phyloP scores from a whole-genome alignment of 2,329 filamentous ascomycete genomes.

The Pseudonectria buxi region DNA sequence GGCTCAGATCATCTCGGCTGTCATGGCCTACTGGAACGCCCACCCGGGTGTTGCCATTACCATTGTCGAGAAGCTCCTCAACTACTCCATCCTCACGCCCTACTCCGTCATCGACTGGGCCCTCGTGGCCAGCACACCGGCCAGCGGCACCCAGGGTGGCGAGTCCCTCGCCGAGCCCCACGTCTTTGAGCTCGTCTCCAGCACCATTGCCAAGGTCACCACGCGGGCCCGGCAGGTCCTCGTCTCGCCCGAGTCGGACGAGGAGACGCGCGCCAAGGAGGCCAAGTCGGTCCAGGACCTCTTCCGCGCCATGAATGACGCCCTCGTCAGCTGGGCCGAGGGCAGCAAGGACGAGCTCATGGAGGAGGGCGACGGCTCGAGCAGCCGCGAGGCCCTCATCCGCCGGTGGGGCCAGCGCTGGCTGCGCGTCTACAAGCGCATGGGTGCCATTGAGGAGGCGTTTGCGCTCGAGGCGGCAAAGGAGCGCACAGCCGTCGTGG shows the following conservation, averaged over 20 bases:
- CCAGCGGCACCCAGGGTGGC: conserved; percentile 46
- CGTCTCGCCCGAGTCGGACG: conserved; percentile 51
- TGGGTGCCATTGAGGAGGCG: conserved; percentile 79
- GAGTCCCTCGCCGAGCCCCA: conserved; percentile 65
- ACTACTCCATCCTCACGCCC: conserved; percentile 90
- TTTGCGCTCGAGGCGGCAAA: conserved; percentile 37
- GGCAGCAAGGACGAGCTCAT: conserved; percentile 70
- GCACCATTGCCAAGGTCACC: conserved; percentile 85
- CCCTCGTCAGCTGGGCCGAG: conserved; percentile 62
- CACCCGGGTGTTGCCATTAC: conserved; percentile 88
- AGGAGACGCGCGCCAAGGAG: conserved; percentile 64
- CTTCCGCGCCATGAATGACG: conserved; percentile 75
- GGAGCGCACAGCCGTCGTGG: conserved; percentile 15
- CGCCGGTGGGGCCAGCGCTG: conserved; percentile 78
- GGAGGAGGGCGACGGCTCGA: conserved; percentile 56
- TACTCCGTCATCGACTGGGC: conserved; percentile 86
- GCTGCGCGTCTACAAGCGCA: conserved; percentile 76
- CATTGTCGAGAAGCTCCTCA: conserved; percentile 93
- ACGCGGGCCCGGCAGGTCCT: conserved; percentile 78
- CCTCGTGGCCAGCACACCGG: conserved; percentile 52
- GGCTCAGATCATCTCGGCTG: conserved; percentile 81
- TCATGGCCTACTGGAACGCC: conserved; percentile 87
- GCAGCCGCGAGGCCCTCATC: conserved; percentile 57
- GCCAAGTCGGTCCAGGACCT: conserved; percentile 68
- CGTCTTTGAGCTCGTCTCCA: conserved; percentile 83